Conservation (phyloP, 306 rosid genomes). For the Trifolium fragiferum region DNA sequence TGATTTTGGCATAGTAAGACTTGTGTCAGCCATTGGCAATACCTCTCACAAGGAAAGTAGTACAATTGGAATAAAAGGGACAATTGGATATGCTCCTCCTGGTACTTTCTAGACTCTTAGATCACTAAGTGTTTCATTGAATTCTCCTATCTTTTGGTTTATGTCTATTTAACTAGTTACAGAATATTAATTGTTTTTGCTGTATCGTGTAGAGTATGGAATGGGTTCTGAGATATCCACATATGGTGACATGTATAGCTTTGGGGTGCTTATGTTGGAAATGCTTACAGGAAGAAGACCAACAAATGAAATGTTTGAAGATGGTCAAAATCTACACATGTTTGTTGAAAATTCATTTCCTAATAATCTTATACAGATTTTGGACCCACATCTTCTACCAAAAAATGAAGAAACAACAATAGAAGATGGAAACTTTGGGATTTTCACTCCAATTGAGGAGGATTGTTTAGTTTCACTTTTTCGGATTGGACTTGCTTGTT, state of each 20-base stretch:
- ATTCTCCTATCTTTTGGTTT: not conserved
- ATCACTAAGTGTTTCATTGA: not conserved
- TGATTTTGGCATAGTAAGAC: constrained; percentile 37
- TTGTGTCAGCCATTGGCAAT: not conserved
- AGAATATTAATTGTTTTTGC: too few species aligned
- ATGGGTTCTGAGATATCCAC: too few species aligned
- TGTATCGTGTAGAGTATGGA: too few species aligned
- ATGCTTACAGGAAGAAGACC: too few species aligned
- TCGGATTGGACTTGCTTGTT: not conserved
- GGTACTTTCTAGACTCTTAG: not conserved
- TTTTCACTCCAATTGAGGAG: not conserved
- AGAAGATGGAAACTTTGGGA: not conserved
- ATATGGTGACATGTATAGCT: too few species aligned
- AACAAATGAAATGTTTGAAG: too few species aligned
- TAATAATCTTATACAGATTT: not conserved
- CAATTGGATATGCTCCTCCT: constrained; percentile 39
- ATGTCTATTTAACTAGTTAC: too few species aligned
- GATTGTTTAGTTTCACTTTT: not conserved
- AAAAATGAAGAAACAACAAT: not conserved
- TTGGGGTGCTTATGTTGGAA: too few species aligned
- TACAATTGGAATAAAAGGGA: constrained; percentile 38
- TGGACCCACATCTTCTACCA: constrained; percentile 2
- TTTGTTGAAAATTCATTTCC: not conserved
- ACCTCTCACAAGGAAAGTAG: constrained; percentile 3
- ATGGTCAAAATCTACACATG: too few species aligned